Evolutionary conservation across 2,329 filamentous ascomycete genomes (phyloP).

Genomic region (Colletotrichum tabaci): DNA sequence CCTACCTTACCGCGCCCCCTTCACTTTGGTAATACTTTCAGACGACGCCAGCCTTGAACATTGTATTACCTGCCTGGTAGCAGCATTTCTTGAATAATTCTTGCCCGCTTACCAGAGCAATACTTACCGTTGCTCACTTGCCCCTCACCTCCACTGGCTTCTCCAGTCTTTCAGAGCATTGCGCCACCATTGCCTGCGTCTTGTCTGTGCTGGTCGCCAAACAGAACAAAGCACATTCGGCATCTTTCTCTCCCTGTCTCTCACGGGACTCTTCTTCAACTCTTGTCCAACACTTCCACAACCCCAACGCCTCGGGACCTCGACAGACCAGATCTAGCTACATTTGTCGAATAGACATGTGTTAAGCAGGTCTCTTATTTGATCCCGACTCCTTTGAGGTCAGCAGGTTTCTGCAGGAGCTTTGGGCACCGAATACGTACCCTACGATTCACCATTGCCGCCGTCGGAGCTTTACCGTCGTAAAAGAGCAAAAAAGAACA

Average conservation of each 20-base stretch:
- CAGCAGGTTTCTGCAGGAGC: conserved; percentile 88
- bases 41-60: conserved; percentile 41
- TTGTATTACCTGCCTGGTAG: conserved; percentile 42
- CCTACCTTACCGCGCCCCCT: conserved; percentile 16
- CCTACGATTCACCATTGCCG: conserved; percentile 23
- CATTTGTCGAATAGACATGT: conserved; percentile 34
- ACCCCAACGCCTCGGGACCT: conserved; percentile 46
- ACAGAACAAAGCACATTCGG: conserved; percentile 13
- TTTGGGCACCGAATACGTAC: conserved; percentile 38
- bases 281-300: background rate
- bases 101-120: conserved; percentile 32
- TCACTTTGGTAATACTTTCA: conserved; percentile 40
- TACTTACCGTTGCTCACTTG: background rate
- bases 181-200: conserved; percentile 9
- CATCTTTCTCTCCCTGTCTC: background rate
- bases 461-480: conserved; percentile 26
- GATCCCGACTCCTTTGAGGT: conserved; percentile 78
- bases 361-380: conserved; percentile 42
- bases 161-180: conserved; percentile 1
- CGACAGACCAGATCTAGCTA: conserved; percentile 30
- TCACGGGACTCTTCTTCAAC: background rate
- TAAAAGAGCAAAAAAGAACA: conserved; percentile 16
- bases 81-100: conserved; percentile 39
- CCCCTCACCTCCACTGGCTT: conserved; percentile 5
- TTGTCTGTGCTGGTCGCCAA: conserved; percentile 5